Evolutionary conservation across 108 stramenopile species (phyloP), one percentile per base, ranked within the genome.

Genomic region (Fragilaria crotonensis): DNA sequence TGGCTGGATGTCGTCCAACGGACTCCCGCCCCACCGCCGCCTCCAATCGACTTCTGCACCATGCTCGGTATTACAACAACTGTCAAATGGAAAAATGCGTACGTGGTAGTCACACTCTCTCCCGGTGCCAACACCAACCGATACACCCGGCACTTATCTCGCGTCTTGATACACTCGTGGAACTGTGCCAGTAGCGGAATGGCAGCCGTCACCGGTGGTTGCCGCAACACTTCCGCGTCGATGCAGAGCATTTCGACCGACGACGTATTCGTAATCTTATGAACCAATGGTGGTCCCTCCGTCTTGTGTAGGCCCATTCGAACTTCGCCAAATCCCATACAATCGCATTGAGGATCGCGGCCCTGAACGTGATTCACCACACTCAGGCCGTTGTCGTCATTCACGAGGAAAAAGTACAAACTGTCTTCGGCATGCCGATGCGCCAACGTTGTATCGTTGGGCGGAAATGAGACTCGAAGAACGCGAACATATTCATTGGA

Each of bases 251-350:
- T 72, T 25, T 63, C 46, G 0, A 11, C 36, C 30, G 65, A 52
- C 27, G 65, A 64, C 47, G 25, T 60, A 36, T 79, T 82, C 9
- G 84, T 78, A 47, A 81, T 81, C 52, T 73, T 84, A 57, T 88
- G 87, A 17, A 80, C 76, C n/a, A n/a, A n/a, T 31, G 80, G 56
- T 9, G 87, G 83, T 31, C 68, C 62, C 28, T 82, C 76, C 22
- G 68, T 57, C 51, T 62, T 71, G 45, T 70, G 73, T n/a, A 48
- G 33, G 0, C 68, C 64, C 45, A 45, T 77, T 28, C 70, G 53
- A 5, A 77, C 73, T 60, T 84, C 80, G 17, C 87, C 87, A 57
- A 84, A 88, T 0, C 76, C 80, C 80, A 80, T 78, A 29, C 71
- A 74, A 31, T 84, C 83, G 30, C 67, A 68, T 28, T 44, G n/a